Base-by-base conservation (phyloP, 192 early-diverging fungal genomes). In the Gamsiella multidivaricata region DNA sequence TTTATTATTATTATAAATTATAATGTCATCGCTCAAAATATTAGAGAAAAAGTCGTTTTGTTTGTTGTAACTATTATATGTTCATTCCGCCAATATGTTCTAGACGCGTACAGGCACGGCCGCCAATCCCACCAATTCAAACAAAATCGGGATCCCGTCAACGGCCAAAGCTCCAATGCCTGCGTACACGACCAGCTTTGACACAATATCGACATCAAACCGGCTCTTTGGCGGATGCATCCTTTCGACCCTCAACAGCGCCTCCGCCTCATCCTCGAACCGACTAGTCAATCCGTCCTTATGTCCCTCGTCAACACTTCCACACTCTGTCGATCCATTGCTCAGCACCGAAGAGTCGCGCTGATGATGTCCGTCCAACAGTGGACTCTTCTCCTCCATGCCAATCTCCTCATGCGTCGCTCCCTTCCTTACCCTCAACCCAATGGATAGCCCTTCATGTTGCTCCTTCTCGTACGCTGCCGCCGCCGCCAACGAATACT, bases 181-280 rank as follows among this genome's bases (percentile, higher is more conserved):
- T 22, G 86, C 84, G 81, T 88, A 88, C 9, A 88, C 86, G 46
- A 88, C 84, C 20, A 88, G 61, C 61, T 88, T 88, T 36, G 80
- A 75, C n/a, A 86, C 86, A 78, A 88, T 86, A 51, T 88, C 86
- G 20, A 88, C 80, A 67, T 88, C 86, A 42, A 86, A 86, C 10
- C 86, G 65, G 42, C 83, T 70, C 36, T 85, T 82, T n/a, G 73
- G 65, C 51, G 70, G 64, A 23, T 81, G 59, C 65, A 81, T 70
- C 20, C 65, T 61, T 20, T 67, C 69, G 3, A 80, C 68, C n/a
- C 69, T 61, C 60, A 71, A 58, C 41, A 80, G 23, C 0, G 65
- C 70, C 60, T 80, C 70, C 0, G 69, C 70, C 18, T 80, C 61
- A 58, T 74, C 71, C 34, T 81, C 71, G 37, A 70, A 49, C n/a